Evolutionary conservation across 2,329 filamentous ascomycete genomes (phyloP).

Genomic region (Gnomoniopsis sp.): DNA sequence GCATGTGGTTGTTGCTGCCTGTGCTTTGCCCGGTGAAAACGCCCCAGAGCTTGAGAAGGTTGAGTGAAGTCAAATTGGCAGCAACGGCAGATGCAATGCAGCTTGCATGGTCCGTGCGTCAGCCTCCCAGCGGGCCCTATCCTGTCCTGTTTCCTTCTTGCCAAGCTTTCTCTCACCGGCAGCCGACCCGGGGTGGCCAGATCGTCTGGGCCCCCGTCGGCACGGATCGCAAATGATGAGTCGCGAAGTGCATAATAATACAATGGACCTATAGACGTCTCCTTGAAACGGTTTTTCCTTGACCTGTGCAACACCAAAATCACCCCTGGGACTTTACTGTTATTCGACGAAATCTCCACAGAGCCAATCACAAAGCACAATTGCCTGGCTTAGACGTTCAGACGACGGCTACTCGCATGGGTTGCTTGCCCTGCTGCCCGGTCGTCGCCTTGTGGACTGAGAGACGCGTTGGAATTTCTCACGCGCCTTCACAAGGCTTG

Average conservation of each 20-base stretch:
- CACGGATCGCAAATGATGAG: not conserved
- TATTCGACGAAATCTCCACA: not conserved
- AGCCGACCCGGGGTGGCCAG: not conserved
- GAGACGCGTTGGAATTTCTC: no score
- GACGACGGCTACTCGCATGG: not conserved
- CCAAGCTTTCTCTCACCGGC: not conserved
- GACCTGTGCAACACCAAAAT: constrained; percentile 9
- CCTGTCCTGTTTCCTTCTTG: not conserved
- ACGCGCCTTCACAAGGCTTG: no score
- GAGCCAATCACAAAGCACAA: constrained; percentile 4
- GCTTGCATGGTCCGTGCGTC: not conserved
- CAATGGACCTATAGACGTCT: constrained; percentile 5
- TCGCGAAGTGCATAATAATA: constrained; percentile 8
- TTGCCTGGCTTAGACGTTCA: not conserved
- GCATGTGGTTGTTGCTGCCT: not conserved
- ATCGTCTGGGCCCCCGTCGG: not conserved
- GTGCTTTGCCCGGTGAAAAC: not conserved
- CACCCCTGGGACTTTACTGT: constrained; percentile 1
- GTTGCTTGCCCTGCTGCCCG: not conserved
- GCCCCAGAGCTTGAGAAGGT: not conserved
- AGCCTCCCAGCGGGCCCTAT: not conserved
- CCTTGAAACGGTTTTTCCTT: constrained; percentile 14
- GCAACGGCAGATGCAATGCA: not conserved
- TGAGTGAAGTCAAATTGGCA: not conserved
- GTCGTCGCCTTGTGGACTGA: no score